These are phyloP conservation scores for Lepiota subincarnata DNA, from an alignment of 768 basidiomycete species.

Conservation along the genomic window DNA sequence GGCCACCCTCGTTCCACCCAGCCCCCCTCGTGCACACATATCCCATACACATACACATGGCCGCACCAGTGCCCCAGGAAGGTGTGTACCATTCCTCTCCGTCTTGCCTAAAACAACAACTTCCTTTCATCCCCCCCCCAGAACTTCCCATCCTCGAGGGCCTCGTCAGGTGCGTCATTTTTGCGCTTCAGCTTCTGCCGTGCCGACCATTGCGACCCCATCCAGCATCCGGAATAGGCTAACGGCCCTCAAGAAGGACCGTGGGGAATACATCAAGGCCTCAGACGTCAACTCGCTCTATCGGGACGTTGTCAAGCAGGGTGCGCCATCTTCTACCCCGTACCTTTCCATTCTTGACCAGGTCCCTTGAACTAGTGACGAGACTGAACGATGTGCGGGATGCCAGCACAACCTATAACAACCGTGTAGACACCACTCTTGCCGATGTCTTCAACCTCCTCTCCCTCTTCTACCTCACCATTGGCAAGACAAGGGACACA, in stretches of 20 bases:
- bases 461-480: slow-evolving; percentile 95
- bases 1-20: not conserved
- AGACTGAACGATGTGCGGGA: slow-evolving; percentile 89
- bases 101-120: slow-evolving; percentile 13
- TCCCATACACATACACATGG: slow-evolving; percentile 35
- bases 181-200: slow-evolving; percentile 2
- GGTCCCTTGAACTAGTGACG: slow-evolving; percentile 51
- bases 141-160: slow-evolving; percentile 94
- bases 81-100: slow-evolving; percentile 38
- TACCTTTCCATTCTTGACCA: not conserved
- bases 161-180: slow-evolving; percentile 70
- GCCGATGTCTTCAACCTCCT: slow-evolving; percentile 94
- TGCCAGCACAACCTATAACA: slow-evolving; percentile 69
- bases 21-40: not conserved
- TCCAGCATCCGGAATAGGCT: slow-evolving; percentile 89
- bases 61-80: slow-evolving; percentile 75
- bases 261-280: slow-evolving; percentile 88
- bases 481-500: slow-evolving; percentile 91
- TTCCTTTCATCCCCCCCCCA: slow-evolving; percentile 29
- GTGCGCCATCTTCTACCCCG: slow-evolving; percentile 34
- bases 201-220: slow-evolving; percentile 11
- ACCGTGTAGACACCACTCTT: slow-evolving; percentile 91
- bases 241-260: slow-evolving; percentile 90
- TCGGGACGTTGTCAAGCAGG: slow-evolving; percentile 90
- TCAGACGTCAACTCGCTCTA: slow-evolving; percentile 93